These are phyloP conservation scores for Phytophthora citrophthora DNA, from an alignment of 352 stramenopile genomes.

Conservation along the genomic window DNA sequence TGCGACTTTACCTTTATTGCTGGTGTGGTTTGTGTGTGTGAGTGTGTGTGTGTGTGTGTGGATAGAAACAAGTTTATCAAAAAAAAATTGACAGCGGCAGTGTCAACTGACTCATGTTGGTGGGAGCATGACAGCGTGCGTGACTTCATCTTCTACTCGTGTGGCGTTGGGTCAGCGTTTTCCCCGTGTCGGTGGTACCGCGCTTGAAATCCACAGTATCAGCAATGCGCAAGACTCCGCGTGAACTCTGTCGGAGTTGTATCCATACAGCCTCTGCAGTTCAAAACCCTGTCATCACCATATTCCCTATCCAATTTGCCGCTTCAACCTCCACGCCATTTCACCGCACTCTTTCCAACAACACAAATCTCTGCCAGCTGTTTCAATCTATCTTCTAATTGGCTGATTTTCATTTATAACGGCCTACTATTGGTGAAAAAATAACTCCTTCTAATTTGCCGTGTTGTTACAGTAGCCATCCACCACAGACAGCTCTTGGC, in stretches of 20 bases:
- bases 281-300: neutral
- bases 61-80: no score
- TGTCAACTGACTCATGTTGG: no score
- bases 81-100: no score
- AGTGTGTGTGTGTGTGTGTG: no score
- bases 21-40: no score
- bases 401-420: no score
- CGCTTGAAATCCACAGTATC: neutral
- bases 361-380: neutral
- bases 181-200: neutral
- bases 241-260: neutral
- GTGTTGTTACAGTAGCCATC: constrained; percentile 28
- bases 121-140: no score
- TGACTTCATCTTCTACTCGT: neutral
- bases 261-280: neutral
- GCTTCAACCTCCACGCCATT: neutral
- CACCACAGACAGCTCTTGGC: neutral
- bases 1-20: neutral
- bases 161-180: neutral
- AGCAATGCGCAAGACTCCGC: neutral
- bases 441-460: constrained; percentile 1
- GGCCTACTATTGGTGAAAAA: constrained; percentile 1
- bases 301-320: no score
- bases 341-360: neutral
- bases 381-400: neutral